Evolutionary conservation across 768 basidiomycete species (phyloP), one percentile per base, ranked within the genome.

Genomic region (Lactifluus piperatus): DNA sequence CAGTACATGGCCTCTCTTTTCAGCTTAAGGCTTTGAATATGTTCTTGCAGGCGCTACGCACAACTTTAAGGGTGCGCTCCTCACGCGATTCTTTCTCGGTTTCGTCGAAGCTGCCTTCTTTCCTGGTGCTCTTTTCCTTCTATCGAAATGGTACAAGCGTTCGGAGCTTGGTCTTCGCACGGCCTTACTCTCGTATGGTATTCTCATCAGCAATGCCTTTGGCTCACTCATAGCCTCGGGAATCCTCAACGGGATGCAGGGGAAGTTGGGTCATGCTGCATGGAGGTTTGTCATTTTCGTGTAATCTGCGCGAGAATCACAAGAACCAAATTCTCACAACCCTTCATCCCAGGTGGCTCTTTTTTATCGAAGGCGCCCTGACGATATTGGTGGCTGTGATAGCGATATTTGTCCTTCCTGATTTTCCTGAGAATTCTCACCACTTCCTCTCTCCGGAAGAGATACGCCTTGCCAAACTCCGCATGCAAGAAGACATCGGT

Each of bases 131-230:
- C 71, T 88, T 50, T 82, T 81, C 66, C 71, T 84, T 2, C 72
- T 85, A 26, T 83, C 82, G 0, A 82, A 81, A 67, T 83, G 87
- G 89, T 91, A 91, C 74, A 87, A 76, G 57, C 79, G 80, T 45
- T 76, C 74, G 32, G 89, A 91, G 67, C 74, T 91, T 41, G 88
- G 85, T 41, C 73, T 82, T 51, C 76, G 87, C 53, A 86, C 80
- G 13, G 84, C 88, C 5, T 68, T 86, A 47, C 75, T 91, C 30
- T 80, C 79, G 41, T 88, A 86, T 60, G 89, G 90, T 20, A 82
- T 78, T 65, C 74, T 91, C 29, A 82, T 91, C 53, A 83, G 82
- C 55, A 93, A 91, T 74, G 90, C 88, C 0, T 90, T 91, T 68
- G 89, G 90, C 4, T 78, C 87, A 2, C 73, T 92, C 13, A 80